phyloP scores from a whole-genome alignment of 2,329 filamentous ascomycete genomes.

The Shiraia bambusicola region DNA sequence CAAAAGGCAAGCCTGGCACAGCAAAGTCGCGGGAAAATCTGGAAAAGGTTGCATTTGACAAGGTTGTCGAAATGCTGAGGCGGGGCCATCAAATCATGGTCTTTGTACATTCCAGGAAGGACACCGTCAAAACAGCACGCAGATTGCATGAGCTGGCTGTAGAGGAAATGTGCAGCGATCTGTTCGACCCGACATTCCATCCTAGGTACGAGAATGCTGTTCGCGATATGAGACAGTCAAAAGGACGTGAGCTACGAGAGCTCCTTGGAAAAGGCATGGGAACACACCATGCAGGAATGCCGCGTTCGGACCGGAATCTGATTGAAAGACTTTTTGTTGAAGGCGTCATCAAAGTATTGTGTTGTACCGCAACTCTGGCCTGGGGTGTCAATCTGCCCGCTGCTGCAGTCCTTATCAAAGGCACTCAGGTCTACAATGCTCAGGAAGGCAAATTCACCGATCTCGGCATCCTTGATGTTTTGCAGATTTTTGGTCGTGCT shows the following conservation, averaged over 20 bases:
- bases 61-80: slow-evolving; percentile 90
- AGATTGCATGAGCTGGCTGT: slow-evolving; percentile 83
- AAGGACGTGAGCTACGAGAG: slow-evolving; percentile 83
- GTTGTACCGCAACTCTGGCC: slow-evolving; percentile 94
- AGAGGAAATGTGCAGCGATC: slow-evolving; percentile 74
- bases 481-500: slow-evolving; percentile 98
- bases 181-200: slow-evolving; percentile 80
- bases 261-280: slow-evolving; percentile 88
- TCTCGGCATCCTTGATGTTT: slow-evolving; percentile 90
- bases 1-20: slow-evolving; percentile 83
- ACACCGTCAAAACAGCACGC: slow-evolving; percentile 85
- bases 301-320: slow-evolving; percentile 89
- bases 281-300: slow-evolving; percentile 96
- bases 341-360: slow-evolving; percentile 93
- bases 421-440: slow-evolving; percentile 93
- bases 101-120: slow-evolving; percentile 94
- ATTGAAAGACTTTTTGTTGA: slow-evolving; percentile 89
- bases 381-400: slow-evolving; percentile 99
- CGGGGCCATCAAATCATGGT: slow-evolving; percentile 98
- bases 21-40: slow-evolving; percentile 86
- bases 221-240: slow-evolving; percentile 81
- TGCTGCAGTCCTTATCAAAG: slow-evolving; percentile 96
- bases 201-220: slow-evolving; percentile 78
- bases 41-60: slow-evolving; percentile 85
- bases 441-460: slow-evolving; percentile 97